Base-by-base conservation (phyloP, 2,329 filamentous ascomycete species). In the Claviceps paspali region DNA sequence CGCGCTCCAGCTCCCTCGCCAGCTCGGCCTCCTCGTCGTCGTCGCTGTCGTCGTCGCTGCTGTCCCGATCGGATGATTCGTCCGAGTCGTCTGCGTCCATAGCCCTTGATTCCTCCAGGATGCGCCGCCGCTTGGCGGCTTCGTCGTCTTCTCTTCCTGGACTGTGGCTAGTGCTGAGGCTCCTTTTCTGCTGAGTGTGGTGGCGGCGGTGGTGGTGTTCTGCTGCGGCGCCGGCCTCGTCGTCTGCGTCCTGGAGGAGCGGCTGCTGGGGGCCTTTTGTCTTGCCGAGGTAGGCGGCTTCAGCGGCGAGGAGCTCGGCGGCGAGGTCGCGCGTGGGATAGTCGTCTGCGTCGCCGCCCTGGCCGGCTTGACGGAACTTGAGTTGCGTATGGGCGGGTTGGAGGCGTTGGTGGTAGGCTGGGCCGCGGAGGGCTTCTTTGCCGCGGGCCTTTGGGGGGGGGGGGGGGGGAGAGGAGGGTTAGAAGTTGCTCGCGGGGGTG, bases 341-440 rank as follows among this genome's bases (percentile, higher is more conserved):
- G 26, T 79, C 79, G 35, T 59, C 57, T 23, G 80, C 80, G 45
- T 77, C 79, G 46, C 84, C 83, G 49, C 91, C 91, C 64, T 98
- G 91, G 31, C 86, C 87, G n/a, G 81, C 65, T 33, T 72, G 78
- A 66, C 85, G 76, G 55, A 79, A 82, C 64, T 98, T 98, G 54
- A 98, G 78, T 45, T 84, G 79, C 10, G 84, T 96, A 59, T 98
- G 82, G 23, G 91, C 91, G 24, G 91, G 88, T 11, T 95, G 78
- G 12, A 96, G 80, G 50, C 91, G 82, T 61, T 96, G 88, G 57
- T 98, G 91, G 65, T 95, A 96, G 49, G 86, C 88, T 35, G 85
- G 83, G 33, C 91, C 91, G 52, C 86, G 81, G 42, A 86, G 80
- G 51, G 87, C 85, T 62, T 98, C 91, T 68, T 95, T 95, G 56